Base-by-base conservation (phyloP, 495 filamentous ascomycete genomes). In the Hypoxylon intermedium region DNA sequence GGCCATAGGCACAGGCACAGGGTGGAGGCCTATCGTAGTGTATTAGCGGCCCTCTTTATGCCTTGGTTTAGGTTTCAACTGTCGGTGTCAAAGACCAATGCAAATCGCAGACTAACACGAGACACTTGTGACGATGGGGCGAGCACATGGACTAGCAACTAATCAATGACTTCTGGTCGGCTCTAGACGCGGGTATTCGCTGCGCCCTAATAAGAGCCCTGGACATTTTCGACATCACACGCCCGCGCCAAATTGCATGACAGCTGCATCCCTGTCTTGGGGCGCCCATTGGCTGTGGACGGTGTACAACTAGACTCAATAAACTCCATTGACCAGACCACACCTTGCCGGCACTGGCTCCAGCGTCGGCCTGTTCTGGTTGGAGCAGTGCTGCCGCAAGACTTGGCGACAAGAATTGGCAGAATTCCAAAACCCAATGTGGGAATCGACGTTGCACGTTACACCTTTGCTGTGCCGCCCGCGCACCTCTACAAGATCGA, bases 181-280 rank as follows among this genome's bases (percentile, higher is more conserved):
- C 62, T 70, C 63, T 72, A 64, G 58, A 66, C 70, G 63, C 68
- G 68, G 62, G 58, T 62, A 67, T 67, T 68, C 60, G 58, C 55
- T 64, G 59, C 60, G 58, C 59, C 52, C 63, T 58, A 65, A 53
- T 41, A 47, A 49, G 52, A 61, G 58, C 54, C 65, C 62, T 61
- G 56, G 37, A 44, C 57, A 36, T 58, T 65, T 61, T 70, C 67
- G 63, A 67, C 56, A 67, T 67, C 62, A 67, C 70, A 70, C 73
- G 64, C 69, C 68, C 72, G 73, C 72, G 70, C 68, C 72, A 77
- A 71, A 75, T 75, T 73, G 69, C 69, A 77, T 72, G 68, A 74
- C 65, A 64, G 65, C 54, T 63, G 37, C 53, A 60, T 63, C 74
- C 75, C 71, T 75, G 73, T 73, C 65, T 36, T 16, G 18, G 47